These are phyloP conservation scores for Scheffersomyces titani DNA, from an alignment of 1,139 yeast species.

Conservation along the genomic window DNA sequence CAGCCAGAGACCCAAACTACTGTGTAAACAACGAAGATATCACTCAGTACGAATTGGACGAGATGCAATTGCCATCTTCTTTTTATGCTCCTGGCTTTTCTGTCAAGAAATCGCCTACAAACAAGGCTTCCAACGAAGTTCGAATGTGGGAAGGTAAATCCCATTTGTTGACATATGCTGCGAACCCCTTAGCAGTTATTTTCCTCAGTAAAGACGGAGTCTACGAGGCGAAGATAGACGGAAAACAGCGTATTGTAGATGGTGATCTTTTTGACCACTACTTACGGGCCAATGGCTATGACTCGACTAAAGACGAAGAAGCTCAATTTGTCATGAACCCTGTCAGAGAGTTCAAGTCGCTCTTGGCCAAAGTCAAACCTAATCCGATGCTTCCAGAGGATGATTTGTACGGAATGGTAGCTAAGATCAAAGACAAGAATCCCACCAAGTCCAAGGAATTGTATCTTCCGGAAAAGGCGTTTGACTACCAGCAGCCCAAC, in stretches of 20 bases:
- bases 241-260: conserved; percentile 25
- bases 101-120: conserved; percentile 24
- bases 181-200: conserved; percentile 25
- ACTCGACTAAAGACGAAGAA: conserved; percentile 14
- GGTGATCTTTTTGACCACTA: conserved; percentile 24
- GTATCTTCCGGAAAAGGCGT: conserved; percentile 14
- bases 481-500: conserved; percentile 15
- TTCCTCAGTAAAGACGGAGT: conserved; percentile 28
- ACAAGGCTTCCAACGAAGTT: conserved; percentile 27
- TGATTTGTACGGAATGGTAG: conserved; percentile 24
- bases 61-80: conserved; percentile 22
- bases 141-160: conserved; percentile 30
- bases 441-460: conserved; percentile 13
- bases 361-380: conserved; percentile 16
- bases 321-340: conserved; percentile 20
- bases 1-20: conserved; percentile 20
- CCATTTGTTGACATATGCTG: conserved; percentile 27
- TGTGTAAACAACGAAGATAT: conserved; percentile 26
- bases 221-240: conserved; percentile 29
- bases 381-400: conserved; percentile 17
- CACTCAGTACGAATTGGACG: conserved; percentile 24
- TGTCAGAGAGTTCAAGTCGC: conserved; percentile 18
- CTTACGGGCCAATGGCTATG: conserved; percentile 14
- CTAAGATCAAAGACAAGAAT: conserved; percentile 16
- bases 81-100: conserved; percentile 30